phyloP scores from a whole-genome alignment of 2,329 filamentous ascomycete species.

The Phaeoacremonium minimum region DNA sequence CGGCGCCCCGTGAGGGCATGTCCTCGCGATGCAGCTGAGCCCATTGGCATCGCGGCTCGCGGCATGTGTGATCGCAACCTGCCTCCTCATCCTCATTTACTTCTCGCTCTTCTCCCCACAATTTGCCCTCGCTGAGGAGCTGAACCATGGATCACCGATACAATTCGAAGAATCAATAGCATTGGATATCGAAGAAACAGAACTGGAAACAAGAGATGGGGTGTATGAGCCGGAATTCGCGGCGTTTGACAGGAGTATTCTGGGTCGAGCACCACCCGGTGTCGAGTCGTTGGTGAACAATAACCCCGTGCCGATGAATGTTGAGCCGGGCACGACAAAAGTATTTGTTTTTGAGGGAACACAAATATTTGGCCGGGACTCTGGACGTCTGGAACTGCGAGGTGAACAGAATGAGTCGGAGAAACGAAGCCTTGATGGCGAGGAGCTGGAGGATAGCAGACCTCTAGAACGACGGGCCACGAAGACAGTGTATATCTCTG shows the following conservation, averaged over 20 bases:
- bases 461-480: constrained; percentile 19
- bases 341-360: constrained; percentile 60
- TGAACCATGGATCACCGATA: constrained; percentile 17
- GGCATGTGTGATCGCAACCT: constrained; percentile 59
- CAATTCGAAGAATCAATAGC: constrained; percentile 15
- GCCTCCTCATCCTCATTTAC: constrained; percentile 57
- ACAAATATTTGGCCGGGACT: constrained; percentile 38
- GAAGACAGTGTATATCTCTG: constrained; percentile 69
- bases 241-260: constrained; percentile 56
- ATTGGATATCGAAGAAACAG: constrained; percentile 9
- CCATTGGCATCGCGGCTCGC: constrained; percentile 69
- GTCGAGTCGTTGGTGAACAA: constrained; percentile 60
- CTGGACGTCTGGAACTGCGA: constrained; percentile 7
- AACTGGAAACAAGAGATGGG: constrained; percentile 15
- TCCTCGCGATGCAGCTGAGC: constrained; percentile 53
- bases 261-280: constrained; percentile 54
- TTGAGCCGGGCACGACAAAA: constrained; percentile 58
- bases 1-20: constrained; percentile 35
- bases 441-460: constrained; percentile 1
- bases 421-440: constrained; percentile 8
- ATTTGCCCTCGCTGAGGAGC: constrained; percentile 60
- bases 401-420: constrained; percentile 12
- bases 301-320: constrained; percentile 50
- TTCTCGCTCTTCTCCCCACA: constrained; percentile 53
- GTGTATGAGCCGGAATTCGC: constrained; percentile 58